Conservation (phyloP, 1,284 basidiomycete species). For the Sporisorium reilianum region DNA sequence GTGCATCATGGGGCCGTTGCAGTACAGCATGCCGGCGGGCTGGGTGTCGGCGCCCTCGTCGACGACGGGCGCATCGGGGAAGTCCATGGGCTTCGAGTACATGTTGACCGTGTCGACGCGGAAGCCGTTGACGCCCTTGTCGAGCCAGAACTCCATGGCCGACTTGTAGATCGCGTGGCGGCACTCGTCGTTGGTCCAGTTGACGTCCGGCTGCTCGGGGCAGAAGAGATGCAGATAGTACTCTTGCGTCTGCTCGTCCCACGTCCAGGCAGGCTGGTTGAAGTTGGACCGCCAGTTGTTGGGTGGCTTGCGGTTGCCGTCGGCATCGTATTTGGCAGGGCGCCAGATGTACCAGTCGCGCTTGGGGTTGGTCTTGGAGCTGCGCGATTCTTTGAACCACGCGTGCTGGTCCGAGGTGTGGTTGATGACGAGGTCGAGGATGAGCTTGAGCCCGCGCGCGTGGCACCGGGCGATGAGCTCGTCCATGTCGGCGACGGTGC, state of each 20-base stretch:
- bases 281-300: constrained; percentile 81
- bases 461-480: constrained; percentile 76
- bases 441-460: constrained; percentile 77
- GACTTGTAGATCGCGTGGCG: constrained; percentile 75
- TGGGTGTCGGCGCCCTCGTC: constrained; percentile 75
- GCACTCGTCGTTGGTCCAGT: constrained; percentile 78
- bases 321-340: constrained; percentile 74
- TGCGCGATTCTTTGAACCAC: constrained; percentile 80
- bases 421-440: constrained; percentile 86
- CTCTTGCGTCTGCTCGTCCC: constrained; percentile 77
- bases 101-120: constrained; percentile 68
- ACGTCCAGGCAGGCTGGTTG: constrained; percentile 81
- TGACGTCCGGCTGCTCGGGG: constrained; percentile 80
- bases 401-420: constrained; percentile 77
- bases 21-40: constrained; percentile 72
- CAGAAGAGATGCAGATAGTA: constrained; percentile 82
- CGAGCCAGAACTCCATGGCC: constrained; percentile 80
- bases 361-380: constrained; percentile 75
- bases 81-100: constrained; percentile 62
- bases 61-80: constrained; percentile 70
- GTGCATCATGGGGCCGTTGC: constrained; percentile 72
- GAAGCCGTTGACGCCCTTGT: constrained; percentile 81
- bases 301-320: constrained; percentile 71
- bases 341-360: constrained; percentile 83
- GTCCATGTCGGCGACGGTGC: constrained; percentile 81